These are phyloP conservation scores for Hericium coralloides DNA, from an alignment of 768 basidiomycete genomes.

Conservation along the genomic window DNA sequence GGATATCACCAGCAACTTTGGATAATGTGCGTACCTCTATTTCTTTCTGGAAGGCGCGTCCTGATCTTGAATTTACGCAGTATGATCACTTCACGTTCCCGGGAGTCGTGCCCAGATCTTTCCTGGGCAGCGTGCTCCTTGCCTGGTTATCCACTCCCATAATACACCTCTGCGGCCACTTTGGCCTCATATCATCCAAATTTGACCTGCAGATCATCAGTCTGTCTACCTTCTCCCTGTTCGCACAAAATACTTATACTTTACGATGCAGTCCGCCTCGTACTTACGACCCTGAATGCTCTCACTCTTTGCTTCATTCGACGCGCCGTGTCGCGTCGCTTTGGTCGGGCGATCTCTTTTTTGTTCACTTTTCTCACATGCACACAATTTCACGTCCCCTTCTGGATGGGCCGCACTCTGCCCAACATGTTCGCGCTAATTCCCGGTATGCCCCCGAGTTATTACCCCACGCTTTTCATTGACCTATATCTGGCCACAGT, in stretches of 20 bases:
- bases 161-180: constrained; percentile 29
- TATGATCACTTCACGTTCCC: constrained; percentile 89
- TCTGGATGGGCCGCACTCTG: constrained; percentile 88
- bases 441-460: constrained; percentile 39
- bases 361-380: constrained; percentile 63
- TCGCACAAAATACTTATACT: neutral
- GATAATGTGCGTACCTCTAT: constrained; percentile 24
- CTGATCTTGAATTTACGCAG: constrained; percentile 27
- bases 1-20: constrained; percentile 35
- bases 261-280: constrained; percentile 52
- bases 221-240: constrained; percentile 26
- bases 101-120: constrained; percentile 84
- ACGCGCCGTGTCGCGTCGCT: constrained; percentile 52
- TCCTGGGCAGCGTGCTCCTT: constrained; percentile 67
- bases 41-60: too few relatives aligned
- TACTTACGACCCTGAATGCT: constrained; percentile 60
- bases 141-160: constrained; percentile 47
- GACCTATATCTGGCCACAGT: constrained; percentile 28
- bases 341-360: constrained; percentile 46
- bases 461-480: neutral
- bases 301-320: constrained; percentile 53
- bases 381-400: constrained; percentile 86
- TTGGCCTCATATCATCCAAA: constrained; percentile 44
- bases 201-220: constrained; percentile 63
- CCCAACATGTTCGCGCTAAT: constrained; percentile 91